Base-by-base conservation (phyloP, 176 grass and related monocot genomes). In the Alloteropsis semialata region DNA sequence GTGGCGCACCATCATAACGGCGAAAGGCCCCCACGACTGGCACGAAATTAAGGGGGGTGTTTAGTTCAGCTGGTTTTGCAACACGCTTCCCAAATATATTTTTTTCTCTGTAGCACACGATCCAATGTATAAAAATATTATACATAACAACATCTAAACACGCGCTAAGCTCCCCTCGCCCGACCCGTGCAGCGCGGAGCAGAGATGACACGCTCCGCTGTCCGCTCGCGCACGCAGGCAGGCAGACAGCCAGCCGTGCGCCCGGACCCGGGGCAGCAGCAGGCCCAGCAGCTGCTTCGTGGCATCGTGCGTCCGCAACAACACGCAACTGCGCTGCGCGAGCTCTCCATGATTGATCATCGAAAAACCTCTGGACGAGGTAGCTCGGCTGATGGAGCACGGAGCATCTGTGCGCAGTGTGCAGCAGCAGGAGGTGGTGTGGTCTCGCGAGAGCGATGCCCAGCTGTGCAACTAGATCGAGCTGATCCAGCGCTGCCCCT, bases 1-100 rank as follows among this genome's bases (percentile, higher is more conserved):
- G 60, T 18, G 81, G 18, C 69, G 68, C 59, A 73, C 6, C 81
- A 60, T 80, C 75, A 84, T 80, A 67, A 57, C 59, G 60, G 59
- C 75, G 81, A 74, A 57, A 79, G 66, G 59, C 22, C 68, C 68
- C 68, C 66, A 58, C 81, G 11, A 19, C 59, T 18, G 68, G 34
- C 49, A 18, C 58, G 66, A 51, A 72, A 59, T 58, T 28, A 33
- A n/a, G n/a, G n/a, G n/a, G n/a, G n/a, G n/a, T n/a, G n/a, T n/a
- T n/a, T n/a, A n/a, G n/a, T n/a, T n/a, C n/a, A n/a, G n/a, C n/a
- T n/a, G n/a, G n/a, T n/a, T n/a, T n/a, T n/a, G n/a, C n/a, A n/a
- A n/a, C n/a, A n/a, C n/a, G n/a, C n/a, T n/a, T n/a, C n/a, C n/a
- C n/a, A n/a, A n/a, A n/a, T n/a, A n/a, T n/a, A n/a, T n/a, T n/a